These are phyloP conservation scores for Prunus campanulata DNA, from an alignment of 306 rosid species.

Conservation along the genomic window DNA sequence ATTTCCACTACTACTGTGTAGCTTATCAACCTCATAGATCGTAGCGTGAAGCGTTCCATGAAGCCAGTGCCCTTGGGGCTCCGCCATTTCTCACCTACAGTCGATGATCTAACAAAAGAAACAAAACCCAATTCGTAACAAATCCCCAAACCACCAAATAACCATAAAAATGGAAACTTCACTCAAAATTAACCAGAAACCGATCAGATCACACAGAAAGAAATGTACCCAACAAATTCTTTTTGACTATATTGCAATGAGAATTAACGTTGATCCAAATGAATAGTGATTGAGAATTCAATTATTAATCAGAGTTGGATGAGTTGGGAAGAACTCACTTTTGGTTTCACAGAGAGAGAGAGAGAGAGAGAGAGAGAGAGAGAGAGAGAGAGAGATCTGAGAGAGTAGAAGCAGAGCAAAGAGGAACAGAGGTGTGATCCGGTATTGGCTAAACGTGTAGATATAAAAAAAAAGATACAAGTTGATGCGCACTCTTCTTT, in stretches of 20 bases:
- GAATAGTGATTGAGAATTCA: not conserved
- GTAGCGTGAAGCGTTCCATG: constrained; percentile 94
- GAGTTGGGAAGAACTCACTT: constrained; percentile 7
- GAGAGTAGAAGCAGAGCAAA: not conserved
- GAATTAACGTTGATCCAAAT: not conserved
- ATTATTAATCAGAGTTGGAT: not conserved
- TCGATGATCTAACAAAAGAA: constrained; percentile 14
- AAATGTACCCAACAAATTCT: not conserved
- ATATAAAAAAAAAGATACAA: not conserved
- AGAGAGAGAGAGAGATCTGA: constrained; percentile 8
- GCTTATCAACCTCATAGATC: constrained; percentile 70
- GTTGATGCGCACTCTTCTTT: not conserved
- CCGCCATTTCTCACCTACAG: constrained; percentile 79
- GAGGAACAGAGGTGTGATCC: constrained; percentile 21
- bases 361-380: not conserved
- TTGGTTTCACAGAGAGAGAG: constrained; percentile 6
- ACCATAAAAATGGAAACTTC: not conserved
- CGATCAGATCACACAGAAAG: not conserved
- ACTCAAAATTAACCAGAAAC: not conserved
- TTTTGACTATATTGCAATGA: not conserved
- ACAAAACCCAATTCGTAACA: constrained; percentile 16
- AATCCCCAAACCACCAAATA: constrained; percentile 23
- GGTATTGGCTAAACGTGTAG: not conserved
- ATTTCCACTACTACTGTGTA: constrained; percentile 44
- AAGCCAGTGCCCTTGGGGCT: constrained; percentile 41